These are phyloP conservation scores for Suillus subluteus DNA, from an alignment of 768 basidiomycete genomes.

Conservation along the genomic window DNA sequence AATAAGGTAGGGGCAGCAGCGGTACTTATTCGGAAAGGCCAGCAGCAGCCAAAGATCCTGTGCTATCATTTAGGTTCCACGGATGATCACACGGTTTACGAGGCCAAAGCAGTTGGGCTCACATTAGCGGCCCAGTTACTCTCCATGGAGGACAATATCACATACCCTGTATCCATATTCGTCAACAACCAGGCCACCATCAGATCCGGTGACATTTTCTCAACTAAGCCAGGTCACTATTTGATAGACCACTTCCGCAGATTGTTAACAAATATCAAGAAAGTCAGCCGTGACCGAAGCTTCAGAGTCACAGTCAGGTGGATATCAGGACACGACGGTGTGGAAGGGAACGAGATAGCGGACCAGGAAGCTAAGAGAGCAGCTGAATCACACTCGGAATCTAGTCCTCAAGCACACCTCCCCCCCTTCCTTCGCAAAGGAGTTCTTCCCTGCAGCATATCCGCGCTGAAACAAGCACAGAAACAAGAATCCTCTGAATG, in stretches of 20 bases:
- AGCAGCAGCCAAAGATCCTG: neutral
- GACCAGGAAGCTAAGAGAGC: conserved; percentile 27
- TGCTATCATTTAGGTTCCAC: conserved; percentile 14
- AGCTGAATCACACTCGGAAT: neutral
- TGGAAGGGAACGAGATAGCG: conserved; percentile 25
- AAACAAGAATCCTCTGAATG: neutral
- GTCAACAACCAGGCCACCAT: conserved; percentile 27
- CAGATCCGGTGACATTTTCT: conserved; percentile 26
- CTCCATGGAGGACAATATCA: neutral
- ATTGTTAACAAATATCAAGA: neutral
- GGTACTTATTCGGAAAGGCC: neutral
- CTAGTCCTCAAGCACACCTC: neutral
- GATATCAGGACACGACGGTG: conserved; percentile 7
- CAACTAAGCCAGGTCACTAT: neutral
- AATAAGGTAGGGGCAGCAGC: conserved; percentile 25
- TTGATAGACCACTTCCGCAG: conserved; percentile 11
- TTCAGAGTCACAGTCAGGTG: neutral
- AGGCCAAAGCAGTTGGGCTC: conserved; percentile 27
- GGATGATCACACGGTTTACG: conserved; percentile 27
- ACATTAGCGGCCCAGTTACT: conserved; percentile 18
- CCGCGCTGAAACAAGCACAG: conserved; percentile 12
- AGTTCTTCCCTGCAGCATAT: conserved; percentile 4
- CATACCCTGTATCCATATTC: neutral
- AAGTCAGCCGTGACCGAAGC: fast-evolving
- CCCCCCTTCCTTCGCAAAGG: neutral